Evolutionary conservation across 1,139 yeast species (phyloP).

Genomic region (Suzukiozyma palmioleophila): DNA sequence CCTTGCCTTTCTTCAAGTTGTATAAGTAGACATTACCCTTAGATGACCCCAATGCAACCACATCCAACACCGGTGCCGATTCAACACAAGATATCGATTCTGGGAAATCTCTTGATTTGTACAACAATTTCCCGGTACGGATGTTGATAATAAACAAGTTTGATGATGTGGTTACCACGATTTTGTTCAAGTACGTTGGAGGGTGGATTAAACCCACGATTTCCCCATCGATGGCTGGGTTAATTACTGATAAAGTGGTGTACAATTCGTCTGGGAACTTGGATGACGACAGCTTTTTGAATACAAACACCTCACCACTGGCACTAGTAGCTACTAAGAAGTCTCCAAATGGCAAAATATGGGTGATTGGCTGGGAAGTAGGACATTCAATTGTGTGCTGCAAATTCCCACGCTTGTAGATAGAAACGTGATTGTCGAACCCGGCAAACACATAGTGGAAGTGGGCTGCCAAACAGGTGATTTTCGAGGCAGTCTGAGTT

Average conservation of each 20-base stretch:
- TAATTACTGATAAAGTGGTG: constrained; percentile 52
- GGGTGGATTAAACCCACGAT: constrained; percentile 74
- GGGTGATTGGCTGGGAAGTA: constrained; percentile 34
- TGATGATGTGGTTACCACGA: constrained; percentile 71
- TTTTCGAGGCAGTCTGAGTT: constrained; percentile 65
- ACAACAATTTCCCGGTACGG: constrained; percentile 72
- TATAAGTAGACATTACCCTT: constrained; percentile 64
- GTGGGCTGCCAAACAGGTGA: constrained; percentile 73
- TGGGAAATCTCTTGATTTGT: constrained; percentile 47
- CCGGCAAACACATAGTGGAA: constrained; percentile 82
- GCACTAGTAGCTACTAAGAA: constrained; percentile 59
- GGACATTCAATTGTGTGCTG: constrained; percentile 50
- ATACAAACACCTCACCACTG: constrained; percentile 55
- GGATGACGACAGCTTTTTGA: constrained; percentile 47
- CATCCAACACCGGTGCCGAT: constrained; percentile 82
- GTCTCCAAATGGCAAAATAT: constrained; percentile 71
- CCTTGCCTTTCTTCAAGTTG: constrained; percentile 64
- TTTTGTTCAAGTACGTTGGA: constrained; percentile 88
- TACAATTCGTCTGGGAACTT: constrained; percentile 63
- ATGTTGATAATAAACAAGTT: constrained; percentile 63
- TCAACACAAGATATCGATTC: constrained; percentile 61
- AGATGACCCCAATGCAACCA: constrained; percentile 72
- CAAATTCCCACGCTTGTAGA: constrained; percentile 78
- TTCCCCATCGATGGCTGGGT: constrained; percentile 57
- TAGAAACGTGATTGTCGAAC: constrained; percentile 65